A percentile compares a stretch with the other conserved stretches of the same genome.
Conservation (phyloP, 371 early-diverging fungal genomes). For the Mortierella polycephala region DNA sequence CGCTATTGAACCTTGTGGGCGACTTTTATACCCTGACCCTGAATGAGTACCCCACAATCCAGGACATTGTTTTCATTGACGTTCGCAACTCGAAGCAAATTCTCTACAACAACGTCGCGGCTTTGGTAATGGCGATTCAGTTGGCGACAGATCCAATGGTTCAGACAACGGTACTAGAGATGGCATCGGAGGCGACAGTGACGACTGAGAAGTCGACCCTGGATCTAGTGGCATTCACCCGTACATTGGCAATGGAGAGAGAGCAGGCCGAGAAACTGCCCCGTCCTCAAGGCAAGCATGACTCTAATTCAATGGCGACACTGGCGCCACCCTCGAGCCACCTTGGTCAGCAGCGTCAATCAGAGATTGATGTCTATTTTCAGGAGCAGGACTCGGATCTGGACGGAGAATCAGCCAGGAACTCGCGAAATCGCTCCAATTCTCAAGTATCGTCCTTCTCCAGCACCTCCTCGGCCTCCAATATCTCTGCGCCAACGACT, state of each 20-base stretch:
- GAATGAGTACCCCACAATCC: constrained; percentile 46
- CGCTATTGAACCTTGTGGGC: constrained; percentile 42
- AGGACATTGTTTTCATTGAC: constrained; percentile 60
- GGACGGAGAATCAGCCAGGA: constrained; percentile 23
- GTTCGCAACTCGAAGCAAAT: constrained; percentile 74
- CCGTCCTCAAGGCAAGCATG: constrained; percentile 8
- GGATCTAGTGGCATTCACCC: constrained; percentile 20
- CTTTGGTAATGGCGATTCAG: constrained; percentile 74
- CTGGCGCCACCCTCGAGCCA: constrained; percentile 11
- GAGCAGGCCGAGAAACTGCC: constrained; percentile 22
- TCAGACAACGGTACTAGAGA: constrained; percentile 46
- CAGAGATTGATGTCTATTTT: constrained; percentile 41
- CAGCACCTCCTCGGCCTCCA: constrained; percentile 32
- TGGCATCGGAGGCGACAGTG: constrained; percentile 38
- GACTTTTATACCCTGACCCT: constrained; percentile 54
- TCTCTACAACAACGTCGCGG: constrained; percentile 74
- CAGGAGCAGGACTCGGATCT: constrained; percentile 36
- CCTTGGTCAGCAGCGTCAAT: constrained; percentile 12
- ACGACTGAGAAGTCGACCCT: constrained; percentile 37
- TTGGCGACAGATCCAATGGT: constrained; percentile 65
- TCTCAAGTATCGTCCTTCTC: constrained; percentile 46
- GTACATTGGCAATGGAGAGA: constrained; percentile 26
- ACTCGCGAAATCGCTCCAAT: constrained; percentile 41
- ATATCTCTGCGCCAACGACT: constrained; percentile 40
- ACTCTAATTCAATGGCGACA: constrained; percentile 11